A percentile compares a stretch with the other conserved stretches of the same genome.
Conservation (phyloP, 1,284 basidiomycete species). For the Rhodotorula sp. region DNA sequence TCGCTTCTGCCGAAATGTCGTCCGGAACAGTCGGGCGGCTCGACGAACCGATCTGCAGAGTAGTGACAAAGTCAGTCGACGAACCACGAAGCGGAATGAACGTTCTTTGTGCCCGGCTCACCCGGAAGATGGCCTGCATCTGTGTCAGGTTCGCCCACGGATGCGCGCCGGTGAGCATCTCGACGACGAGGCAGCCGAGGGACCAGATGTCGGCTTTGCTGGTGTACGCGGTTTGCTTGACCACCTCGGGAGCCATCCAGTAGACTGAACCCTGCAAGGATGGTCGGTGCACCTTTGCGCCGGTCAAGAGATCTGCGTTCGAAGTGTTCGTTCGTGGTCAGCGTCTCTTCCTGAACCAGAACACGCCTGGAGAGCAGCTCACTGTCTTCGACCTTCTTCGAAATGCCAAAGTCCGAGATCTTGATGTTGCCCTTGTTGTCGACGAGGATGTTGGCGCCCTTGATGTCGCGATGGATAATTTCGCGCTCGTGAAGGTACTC, state of each 20-base stretch:
- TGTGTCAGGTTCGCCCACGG: conserved; percentile 97
- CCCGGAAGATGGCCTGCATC: conserved; percentile 98
- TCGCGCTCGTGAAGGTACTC: conserved; percentile 89
- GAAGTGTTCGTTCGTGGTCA: neutral
- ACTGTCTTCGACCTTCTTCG: conserved; percentile 96
- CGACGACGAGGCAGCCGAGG: conserved; percentile 93
- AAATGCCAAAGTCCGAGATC: conserved; percentile 98
- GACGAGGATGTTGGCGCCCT: conserved; percentile 95
- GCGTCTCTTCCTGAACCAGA: accelerated
- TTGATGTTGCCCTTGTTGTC: conserved; percentile 99
- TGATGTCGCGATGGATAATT: conserved; percentile 98
- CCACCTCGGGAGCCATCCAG: conserved; percentile 99
- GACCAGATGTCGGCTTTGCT: conserved; percentile 98
- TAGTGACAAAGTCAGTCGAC: neutral
- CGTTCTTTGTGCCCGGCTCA: conserved; percentile 47
- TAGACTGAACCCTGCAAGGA: conserved; percentile 96
- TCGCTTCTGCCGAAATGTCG: conserved; percentile 80
- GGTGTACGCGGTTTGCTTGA: conserved; percentile 91
- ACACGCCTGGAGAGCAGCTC: conserved; percentile 49
- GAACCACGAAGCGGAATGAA: neutral
- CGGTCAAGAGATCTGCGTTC: conserved; percentile 66
- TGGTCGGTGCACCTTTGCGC: conserved; percentile 75
- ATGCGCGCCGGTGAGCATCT: conserved; percentile 97
- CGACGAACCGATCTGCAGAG: conserved; percentile 73
- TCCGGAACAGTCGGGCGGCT: conserved; percentile 78